phyloP scores from a whole-genome alignment of 1,284 basidiomycete genomes.

The Irpex lacteus region DNA sequence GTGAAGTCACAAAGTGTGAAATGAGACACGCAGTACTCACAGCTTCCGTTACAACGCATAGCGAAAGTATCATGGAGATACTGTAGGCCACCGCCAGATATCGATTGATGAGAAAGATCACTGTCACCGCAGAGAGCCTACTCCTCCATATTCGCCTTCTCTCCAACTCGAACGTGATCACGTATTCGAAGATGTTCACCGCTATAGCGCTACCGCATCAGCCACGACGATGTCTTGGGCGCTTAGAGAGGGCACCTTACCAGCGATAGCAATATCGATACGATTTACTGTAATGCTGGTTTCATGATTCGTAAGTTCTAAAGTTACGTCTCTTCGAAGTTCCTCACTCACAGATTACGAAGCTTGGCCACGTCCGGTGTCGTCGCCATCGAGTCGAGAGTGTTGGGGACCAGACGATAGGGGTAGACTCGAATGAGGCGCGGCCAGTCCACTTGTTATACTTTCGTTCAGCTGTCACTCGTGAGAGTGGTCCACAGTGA shows the following conservation, averaged over 20 bases:
- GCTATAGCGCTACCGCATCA: not conserved
- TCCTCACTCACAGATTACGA: not conserved
- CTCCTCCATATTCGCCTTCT: not conserved
- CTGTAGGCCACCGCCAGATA: constrained; percentile 4
- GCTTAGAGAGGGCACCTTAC: not conserved
- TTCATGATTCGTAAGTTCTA: too few relatives aligned
- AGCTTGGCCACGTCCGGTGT: not conserved
- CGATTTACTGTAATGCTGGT: not conserved
- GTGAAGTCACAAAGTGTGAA: too few relatives aligned
- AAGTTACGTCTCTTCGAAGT: too few relatives aligned
- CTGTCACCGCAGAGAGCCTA: not conserved
- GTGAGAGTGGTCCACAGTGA: too few relatives aligned
- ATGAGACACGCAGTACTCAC: not conserved
- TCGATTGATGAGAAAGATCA: constrained; percentile 5
- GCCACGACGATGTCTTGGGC: not conserved
- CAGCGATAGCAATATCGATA: not conserved
- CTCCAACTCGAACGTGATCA: constrained; percentile 4
- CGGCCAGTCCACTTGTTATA: not conserved
- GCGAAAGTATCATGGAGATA: not conserved
- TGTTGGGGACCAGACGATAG: not conserved
- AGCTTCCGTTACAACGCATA: not conserved
- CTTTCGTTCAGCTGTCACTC: too few relatives aligned
- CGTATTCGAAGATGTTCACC: constrained; percentile 5
- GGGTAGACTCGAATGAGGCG: not conserved
- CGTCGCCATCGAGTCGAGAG: not conserved